These are phyloP conservation scores for Stagonosporopsis tanaceti DNA, from an alignment of 2,329 filamentous ascomycete species.

Conservation along the genomic window DNA sequence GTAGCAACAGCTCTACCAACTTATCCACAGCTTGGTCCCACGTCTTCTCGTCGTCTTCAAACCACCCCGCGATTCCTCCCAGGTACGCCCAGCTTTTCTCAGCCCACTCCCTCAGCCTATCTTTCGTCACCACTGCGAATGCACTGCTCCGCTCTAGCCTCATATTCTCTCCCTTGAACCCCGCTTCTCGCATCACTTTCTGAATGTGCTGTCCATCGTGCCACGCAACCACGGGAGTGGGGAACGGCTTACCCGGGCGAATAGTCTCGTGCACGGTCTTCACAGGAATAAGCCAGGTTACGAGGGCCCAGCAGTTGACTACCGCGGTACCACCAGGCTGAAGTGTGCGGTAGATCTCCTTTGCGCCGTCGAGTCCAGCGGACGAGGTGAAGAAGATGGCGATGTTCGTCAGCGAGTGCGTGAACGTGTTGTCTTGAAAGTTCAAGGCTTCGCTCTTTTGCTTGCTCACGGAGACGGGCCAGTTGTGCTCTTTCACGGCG, in stretches of 20 bases:
- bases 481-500: slow-evolving; percentile 24
- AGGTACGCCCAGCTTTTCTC: slow-evolving; percentile 44
- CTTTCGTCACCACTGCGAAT: slow-evolving; percentile 27
- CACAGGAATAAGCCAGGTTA: slow-evolving; percentile 38
- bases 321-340: slow-evolving; percentile 49
- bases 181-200: slow-evolving; percentile 39
- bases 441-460: slow-evolving; percentile 26
- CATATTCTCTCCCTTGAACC: slow-evolving; percentile 34
- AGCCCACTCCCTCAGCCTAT: slow-evolving; percentile 32
- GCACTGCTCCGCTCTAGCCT: slow-evolving; percentile 36
- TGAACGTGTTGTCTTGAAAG: slow-evolving; percentile 46
- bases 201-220: slow-evolving; percentile 37
- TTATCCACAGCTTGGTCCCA: slow-evolving; percentile 42
- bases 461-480: slow-evolving; percentile 35
- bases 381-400: slow-evolving; percentile 50
- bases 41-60: slow-evolving; percentile 34
- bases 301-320: slow-evolving; percentile 48
- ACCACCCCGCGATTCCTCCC: slow-evolving; percentile 37
- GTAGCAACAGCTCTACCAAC: slow-evolving; percentile 29
- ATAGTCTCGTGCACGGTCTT: slow-evolving; percentile 28
- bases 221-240: slow-evolving; percentile 34
- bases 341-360: slow-evolving; percentile 51
- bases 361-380: slow-evolving; percentile 41
- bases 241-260: slow-evolving; percentile 29
- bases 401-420: slow-evolving; percentile 52